phyloP scores from a whole-genome alignment of 169 alveolate genomes.

The Eimeria praecox region DNA sequence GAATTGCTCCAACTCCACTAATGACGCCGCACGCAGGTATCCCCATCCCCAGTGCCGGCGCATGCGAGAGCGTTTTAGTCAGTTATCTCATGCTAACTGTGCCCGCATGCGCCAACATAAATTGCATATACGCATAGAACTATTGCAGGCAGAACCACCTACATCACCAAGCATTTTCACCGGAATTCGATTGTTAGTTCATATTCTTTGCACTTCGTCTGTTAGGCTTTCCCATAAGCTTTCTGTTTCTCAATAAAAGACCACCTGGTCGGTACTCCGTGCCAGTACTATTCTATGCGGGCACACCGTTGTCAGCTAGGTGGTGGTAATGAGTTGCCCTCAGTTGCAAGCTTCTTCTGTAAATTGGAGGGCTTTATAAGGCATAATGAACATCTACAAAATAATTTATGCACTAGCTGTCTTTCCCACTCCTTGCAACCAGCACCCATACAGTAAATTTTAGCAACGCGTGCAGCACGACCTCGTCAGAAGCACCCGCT shows the following conservation, averaged over 20 bases:
- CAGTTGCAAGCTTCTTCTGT: neutral
- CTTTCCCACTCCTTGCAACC: neutral
- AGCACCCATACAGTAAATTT: neutral
- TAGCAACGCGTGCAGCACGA: neutral
- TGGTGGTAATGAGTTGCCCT: neutral
- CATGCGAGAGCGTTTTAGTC: neutral
- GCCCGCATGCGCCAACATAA: neutral
- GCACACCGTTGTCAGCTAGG: neutral
- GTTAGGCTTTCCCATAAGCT: neutral
- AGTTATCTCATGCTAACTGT: neutral
- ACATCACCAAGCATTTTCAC: neutral
- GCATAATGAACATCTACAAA: neutral
- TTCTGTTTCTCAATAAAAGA: neutral
- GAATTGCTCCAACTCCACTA: neutral
- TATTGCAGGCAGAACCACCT: neutral
- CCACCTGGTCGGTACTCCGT: neutral
- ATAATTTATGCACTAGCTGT: neutral
- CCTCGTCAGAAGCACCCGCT: neutral
- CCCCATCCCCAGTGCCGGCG: neutral
- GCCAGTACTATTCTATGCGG: neutral
- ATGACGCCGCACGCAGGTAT: neutral
- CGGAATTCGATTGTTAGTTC: neutral
- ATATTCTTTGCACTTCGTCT: neutral
- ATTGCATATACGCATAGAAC: too few relatives aligned
- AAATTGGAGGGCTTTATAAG: neutral